Conservation (phyloP, 148 eudicot species). For the Rheum nobile region DNA sequence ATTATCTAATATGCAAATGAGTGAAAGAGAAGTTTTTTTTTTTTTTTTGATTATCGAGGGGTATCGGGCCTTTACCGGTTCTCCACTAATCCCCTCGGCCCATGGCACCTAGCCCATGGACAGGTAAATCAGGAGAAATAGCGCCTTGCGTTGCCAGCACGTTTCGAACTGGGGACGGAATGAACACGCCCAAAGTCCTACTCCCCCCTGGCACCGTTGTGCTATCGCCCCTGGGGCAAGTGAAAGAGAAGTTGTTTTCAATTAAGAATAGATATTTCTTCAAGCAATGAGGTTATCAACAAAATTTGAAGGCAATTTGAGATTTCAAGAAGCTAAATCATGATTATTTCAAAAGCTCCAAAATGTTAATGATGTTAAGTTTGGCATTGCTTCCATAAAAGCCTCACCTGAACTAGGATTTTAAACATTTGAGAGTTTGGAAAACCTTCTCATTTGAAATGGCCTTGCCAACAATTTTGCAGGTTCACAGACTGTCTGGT, state of each 20-base stretch:
- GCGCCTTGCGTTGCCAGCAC: no score
- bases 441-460: neutral
- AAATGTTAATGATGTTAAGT: neutral
- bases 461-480: slow-evolving; percentile 15
- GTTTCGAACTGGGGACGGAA: no score
- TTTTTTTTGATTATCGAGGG: no score
- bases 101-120: no score
- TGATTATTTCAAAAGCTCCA: neutral
- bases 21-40: neutral
- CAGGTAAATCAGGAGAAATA: no score
- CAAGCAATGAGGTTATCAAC: neutral
- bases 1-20: neutral
- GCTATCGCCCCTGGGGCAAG: no score
- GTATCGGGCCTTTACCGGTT: no score
- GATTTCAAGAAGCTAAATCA: neutral
- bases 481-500: slow-evolving; percentile 66
- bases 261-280: neutral
- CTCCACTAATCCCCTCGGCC: no score
- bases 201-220: no score
- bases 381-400: neutral
- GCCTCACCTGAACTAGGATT: neutral
- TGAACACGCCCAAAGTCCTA: no score
- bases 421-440: neutral
- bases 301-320: neutral
- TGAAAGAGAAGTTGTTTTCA: neutral